A percentile compares a stretch with the other conserved stretches of the same genome.
Conservation (phyloP, 352 stramenopile species). For the Globisporangium cystogenes region DNA sequence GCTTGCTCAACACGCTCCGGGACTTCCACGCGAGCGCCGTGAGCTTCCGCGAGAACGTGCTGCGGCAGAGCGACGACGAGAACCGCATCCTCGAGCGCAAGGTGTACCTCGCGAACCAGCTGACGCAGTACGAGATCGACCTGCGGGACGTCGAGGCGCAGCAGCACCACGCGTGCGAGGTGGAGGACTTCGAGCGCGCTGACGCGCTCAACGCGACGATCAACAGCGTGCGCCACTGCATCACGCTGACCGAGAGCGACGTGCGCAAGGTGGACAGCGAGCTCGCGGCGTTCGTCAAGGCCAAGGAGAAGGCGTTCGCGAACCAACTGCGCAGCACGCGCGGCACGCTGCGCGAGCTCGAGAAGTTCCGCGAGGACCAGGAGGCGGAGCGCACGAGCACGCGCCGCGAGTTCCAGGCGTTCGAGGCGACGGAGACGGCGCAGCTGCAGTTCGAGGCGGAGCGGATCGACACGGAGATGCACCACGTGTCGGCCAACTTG, state of each 20-base stretch:
- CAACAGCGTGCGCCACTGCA: slow-evolving; percentile 76
- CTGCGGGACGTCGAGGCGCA: slow-evolving; percentile 73
- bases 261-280: slow-evolving; percentile 75
- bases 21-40: slow-evolving; percentile 74
- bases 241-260: slow-evolving; percentile 76
- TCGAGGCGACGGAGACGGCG: slow-evolving; percentile 58
- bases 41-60: slow-evolving; percentile 51
- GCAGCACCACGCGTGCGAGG: slow-evolving; percentile 71
- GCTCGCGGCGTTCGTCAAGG: slow-evolving; percentile 58
- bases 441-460: slow-evolving; percentile 77
- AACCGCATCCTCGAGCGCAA: slow-evolving; percentile 67
- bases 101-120: slow-evolving; percentile 47
- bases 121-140: slow-evolving; percentile 81
- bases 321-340: slow-evolving; percentile 74
- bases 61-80: slow-evolving; percentile 75
- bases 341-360: slow-evolving; percentile 59
- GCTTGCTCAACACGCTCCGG: slow-evolving; percentile 54
- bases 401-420: slow-evolving; percentile 55
- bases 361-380: slow-evolving; percentile 77
- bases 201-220: slow-evolving; percentile 78
- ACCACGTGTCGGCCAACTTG: slow-evolving; percentile 70
- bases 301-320: slow-evolving; percentile 72
- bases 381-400: slow-evolving; percentile 39
- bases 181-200: slow-evolving; percentile 84
- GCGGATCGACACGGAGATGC: slow-evolving; percentile 67